These are phyloP conservation scores for Aspergillus ochraceoroseus DNA, from an alignment of 2,329 filamentous ascomycete species.

Conservation along the genomic window DNA sequence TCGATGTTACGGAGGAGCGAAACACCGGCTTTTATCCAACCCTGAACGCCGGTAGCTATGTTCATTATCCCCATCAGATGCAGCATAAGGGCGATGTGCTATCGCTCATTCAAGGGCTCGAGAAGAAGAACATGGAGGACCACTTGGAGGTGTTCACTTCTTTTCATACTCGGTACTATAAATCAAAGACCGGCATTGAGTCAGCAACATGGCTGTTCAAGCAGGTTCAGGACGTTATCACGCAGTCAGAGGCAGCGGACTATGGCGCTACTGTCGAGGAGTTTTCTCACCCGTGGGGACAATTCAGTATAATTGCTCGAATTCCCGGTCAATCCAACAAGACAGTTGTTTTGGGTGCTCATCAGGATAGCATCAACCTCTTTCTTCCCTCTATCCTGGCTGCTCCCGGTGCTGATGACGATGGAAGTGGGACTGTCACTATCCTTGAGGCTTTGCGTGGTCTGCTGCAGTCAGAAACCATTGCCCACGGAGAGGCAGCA, in stretches of 20 bases:
- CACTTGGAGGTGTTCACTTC: conserved; percentile 68
- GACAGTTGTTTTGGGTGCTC: conserved; percentile 83
- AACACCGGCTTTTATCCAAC: conserved; percentile 58
- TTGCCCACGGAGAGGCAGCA: conserved; percentile 64
- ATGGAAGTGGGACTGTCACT: conserved; percentile 87
- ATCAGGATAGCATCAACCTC: conserved; percentile 93
- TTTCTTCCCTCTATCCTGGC: conserved; percentile 78
- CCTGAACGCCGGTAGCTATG: conserved; percentile 38
- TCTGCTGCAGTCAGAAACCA: conserved; percentile 66
- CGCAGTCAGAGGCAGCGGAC: conserved; percentile 63
- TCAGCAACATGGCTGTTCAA: conserved; percentile 82
- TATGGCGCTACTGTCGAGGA: conserved; percentile 63
- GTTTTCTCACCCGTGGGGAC: conserved; percentile 81
- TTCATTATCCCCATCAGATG: conserved; percentile 64
- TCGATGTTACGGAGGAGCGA: conserved; percentile 75
- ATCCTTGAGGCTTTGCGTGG: conserved; percentile 87
- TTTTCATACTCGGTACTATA: conserved; percentile 57
- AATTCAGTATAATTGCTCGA: conserved; percentile 84
- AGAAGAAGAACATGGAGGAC: conserved; percentile 68
- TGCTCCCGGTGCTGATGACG: conserved; percentile 91
- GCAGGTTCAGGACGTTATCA: conserved; percentile 67
- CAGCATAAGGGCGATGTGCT: conserved; percentile 61
- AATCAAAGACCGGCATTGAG: conserved; percentile 62
- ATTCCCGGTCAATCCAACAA: conserved; percentile 81
- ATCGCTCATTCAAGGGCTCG: conserved; percentile 63